Evolutionary conservation across 2,329 filamentous ascomycete species (phyloP), one percentile per base, ranked within the genome.

Genomic region (Colletotrichum lupini): DNA sequence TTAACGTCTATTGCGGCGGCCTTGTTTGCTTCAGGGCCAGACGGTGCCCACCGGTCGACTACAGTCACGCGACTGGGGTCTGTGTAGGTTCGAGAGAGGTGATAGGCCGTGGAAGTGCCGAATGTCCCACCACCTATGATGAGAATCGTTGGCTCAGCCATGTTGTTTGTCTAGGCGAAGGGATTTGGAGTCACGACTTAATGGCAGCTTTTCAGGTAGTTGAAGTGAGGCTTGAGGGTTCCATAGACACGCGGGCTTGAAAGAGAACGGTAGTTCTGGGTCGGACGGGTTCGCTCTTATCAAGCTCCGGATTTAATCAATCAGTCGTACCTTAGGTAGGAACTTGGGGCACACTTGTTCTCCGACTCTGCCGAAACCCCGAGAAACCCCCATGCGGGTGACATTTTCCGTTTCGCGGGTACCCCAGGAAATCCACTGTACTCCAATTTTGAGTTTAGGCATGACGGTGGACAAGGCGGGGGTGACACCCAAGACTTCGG

Each of bases 91-190:
- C 74, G 64, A 5, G 78, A 76, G 2, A 88, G 82, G 66, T 88
- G 83, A 74, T 87, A 87, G 1, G 87, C 87, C 0, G 86, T 87
- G 32, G 83, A 85, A 28, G 83, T 83, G 53, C 87, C 87, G 71
- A 88, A 88, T 24, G 86, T 84, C 35, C 87, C 87, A 6, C 83
- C 85, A 22, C 87, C 87, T 53, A 89, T 76, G 57, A 89, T 87
- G 52, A 89, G 80, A 55, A 72, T 63, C 1, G 63, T 67, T 1
- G 68, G 57, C 22, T 72, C 68, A 30, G 22, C 26, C 68, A 71
- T 71, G 19, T 19, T 22, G 30, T 28, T 19, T 22, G 30, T 28
- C 22, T 30, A 22, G 2, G 11, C 35, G n/a, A 24, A 24, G 5
- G 9, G n/a, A 14, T 6, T 19, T 19, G 6, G 19, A 9, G 19